A percentile compares a stretch with the other conserved stretches of the same genome.
Evolutionary conservation across 495 filamentous ascomycete species (phyloP).

Genomic region (Neurospora intermedia): DNA sequence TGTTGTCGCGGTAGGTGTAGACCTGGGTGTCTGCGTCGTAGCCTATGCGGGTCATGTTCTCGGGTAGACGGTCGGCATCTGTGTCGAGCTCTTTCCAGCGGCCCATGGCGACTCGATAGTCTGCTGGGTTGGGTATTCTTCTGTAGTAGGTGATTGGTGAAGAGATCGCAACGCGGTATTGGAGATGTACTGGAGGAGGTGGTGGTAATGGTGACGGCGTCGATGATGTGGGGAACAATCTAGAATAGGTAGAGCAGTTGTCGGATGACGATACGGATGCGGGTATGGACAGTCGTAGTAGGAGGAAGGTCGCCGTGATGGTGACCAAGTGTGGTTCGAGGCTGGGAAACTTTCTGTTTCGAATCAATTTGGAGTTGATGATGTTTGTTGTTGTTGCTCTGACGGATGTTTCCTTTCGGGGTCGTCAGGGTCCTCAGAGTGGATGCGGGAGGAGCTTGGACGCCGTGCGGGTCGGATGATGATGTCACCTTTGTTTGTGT

Average conservation of each 20-base stretch:
- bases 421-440: not conserved
- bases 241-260: not conserved
- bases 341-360: not conserved
- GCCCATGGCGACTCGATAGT: slow-evolving; percentile 15
- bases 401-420: not conserved
- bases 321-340: not conserved
- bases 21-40: slow-evolving; percentile 43
- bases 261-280: not conserved
- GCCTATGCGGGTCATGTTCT: slow-evolving; percentile 40
- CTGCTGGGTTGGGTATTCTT: not conserved
- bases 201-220: not conserved
- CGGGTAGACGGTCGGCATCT: slow-evolving; percentile 42
- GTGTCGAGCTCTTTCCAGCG: slow-evolving; percentile 34
- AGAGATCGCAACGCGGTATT: not conserved
- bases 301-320: not conserved
- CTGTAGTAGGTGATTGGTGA: not conserved
- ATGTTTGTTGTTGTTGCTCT: not conserved
- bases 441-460: not conserved
- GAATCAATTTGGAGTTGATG: not conserved
- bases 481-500: not conserved
- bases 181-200: not conserved
- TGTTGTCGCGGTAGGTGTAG: slow-evolving; percentile 37
- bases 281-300: not conserved
- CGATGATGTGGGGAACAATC: not conserved
- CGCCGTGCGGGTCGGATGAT: not conserved